These are phyloP conservation scores for Psilocybe tampanensis DNA, from an alignment of 768 basidiomycete genomes.

Conservation along the genomic window DNA sequence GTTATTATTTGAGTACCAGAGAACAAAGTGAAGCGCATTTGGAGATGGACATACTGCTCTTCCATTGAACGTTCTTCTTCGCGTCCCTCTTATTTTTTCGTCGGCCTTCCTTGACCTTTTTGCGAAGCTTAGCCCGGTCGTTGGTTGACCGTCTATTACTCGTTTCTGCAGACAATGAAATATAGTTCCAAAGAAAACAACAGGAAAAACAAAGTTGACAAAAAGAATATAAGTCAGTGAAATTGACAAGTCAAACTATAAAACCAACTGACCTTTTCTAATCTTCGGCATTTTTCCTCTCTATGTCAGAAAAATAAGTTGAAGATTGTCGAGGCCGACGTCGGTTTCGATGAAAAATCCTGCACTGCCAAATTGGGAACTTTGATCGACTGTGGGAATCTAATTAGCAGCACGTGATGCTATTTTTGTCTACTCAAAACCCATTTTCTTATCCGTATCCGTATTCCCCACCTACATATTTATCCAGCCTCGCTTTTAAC, in stretches of 20 bases:
- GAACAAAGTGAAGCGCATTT: slow-evolving; percentile 4
- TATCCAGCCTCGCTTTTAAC: too few relatives aligned
- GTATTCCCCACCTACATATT: too few relatives aligned
- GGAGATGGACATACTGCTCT: slow-evolving; percentile 66
- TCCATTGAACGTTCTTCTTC: slow-evolving; percentile 86
- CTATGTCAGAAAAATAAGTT: neutral
- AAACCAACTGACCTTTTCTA: slow-evolving; percentile 58
- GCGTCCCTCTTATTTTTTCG: slow-evolving; percentile 75
- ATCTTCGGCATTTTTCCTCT: slow-evolving; percentile 60
- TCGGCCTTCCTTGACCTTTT: slow-evolving; percentile 74
- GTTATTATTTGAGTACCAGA: neutral
- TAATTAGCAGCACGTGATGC: neutral
- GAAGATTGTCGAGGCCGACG: slow-evolving; percentile 1
- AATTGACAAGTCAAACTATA: neutral
- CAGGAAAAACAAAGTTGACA: neutral
- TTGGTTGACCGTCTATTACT: slow-evolving; percentile 78
- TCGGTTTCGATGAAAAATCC: slow-evolving; percentile 16
- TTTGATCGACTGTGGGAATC: slow-evolving; percentile 8
- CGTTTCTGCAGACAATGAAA: slow-evolving; percentile 59
- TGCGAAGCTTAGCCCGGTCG: slow-evolving; percentile 70
- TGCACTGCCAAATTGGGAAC: slow-evolving; percentile 16
- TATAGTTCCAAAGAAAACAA: neutral
- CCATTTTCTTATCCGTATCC: neutral
- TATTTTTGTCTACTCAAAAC: neutral
- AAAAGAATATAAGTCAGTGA: neutral